These are phyloP conservation scores for Neofusicoccum parvum DNA, from an alignment of 2,329 filamentous ascomycete species.

Conservation along the genomic window DNA sequence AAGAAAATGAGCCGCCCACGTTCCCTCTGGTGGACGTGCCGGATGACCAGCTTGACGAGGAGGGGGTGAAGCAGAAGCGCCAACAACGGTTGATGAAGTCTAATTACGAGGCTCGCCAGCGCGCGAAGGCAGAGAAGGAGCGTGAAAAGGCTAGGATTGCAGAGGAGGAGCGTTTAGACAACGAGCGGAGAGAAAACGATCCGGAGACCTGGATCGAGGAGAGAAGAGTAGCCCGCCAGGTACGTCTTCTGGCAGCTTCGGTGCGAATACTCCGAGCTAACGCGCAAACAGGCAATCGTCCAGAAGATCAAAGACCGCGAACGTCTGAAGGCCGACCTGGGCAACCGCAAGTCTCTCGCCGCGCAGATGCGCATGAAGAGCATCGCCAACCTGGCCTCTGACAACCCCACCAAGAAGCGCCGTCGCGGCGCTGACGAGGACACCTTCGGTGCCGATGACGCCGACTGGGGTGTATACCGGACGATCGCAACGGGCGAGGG, in stretches of 20 bases:
- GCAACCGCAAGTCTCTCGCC: constrained; percentile 94
- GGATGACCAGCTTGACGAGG: constrained; percentile 91
- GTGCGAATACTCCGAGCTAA: constrained; percentile 14
- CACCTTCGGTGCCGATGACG: constrained; percentile 94
- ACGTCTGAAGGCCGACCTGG: constrained; percentile 87
- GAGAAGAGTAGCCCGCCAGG: constrained; percentile 70
- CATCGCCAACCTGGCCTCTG: constrained; percentile 91
- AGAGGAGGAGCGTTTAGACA: constrained; percentile 81
- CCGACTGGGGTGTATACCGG: constrained; percentile 96
- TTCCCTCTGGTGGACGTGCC: constrained; percentile 88
- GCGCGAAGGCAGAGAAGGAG: constrained; percentile 96
- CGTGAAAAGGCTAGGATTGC: constrained; percentile 81
- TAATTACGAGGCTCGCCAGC: constrained; percentile 86
- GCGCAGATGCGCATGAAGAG: constrained; percentile 98
- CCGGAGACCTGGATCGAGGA: constrained; percentile 86
- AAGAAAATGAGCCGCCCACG: constrained; percentile 74
- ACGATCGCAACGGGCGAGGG: constrained; percentile 81
- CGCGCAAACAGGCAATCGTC: constrained; percentile 60
- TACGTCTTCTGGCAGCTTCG: constrained; percentile 26
- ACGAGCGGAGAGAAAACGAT: constrained; percentile 79
- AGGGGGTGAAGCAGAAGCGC: constrained; percentile 85
- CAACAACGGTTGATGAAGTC: constrained; percentile 92
- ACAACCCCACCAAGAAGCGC: constrained; percentile 79
- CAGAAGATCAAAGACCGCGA: constrained; percentile 92
- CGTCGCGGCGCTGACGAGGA: constrained; percentile 90